Base-by-base conservation (phyloP, 768 basidiomycete genomes). In the Mrakia gelida region DNA sequence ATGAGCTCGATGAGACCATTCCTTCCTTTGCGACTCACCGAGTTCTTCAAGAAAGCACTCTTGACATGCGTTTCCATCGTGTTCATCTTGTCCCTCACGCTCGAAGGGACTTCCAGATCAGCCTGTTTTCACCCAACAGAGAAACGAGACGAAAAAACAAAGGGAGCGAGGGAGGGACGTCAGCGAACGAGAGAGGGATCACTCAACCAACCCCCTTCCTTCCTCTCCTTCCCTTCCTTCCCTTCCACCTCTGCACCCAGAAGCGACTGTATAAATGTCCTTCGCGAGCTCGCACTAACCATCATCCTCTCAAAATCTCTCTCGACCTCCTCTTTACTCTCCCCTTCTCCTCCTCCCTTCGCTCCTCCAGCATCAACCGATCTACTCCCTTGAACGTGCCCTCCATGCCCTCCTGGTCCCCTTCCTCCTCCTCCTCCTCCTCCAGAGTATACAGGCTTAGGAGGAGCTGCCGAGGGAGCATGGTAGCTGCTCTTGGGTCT, bases 1-100 rank as follows among this genome's bases (percentile, higher is more conserved):
- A 7, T 43, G 26, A 43, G 38, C 11, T n/a, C 32, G 32, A 32
- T 41, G 59, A 75, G n/a, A 59, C 11, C 41, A 16, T 30, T 32
- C 16, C 11, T 0, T 5, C 3, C 49, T 0, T 30, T 1, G 3
- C 26, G 34, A 71, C 77, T n/a, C 4, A 78, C 77, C 49, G 77
- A 78, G 38, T 78, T 78, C 32, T 38, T 61, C 21, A 78, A 41
- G 52, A 78, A 78, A 30, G 71, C 71, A n/a, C 32, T 43, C 52
- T 78, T 78, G 71, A 78, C 77, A 28, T 73, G 71, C 2, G 71
- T 56, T 16, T 78, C 77, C 77, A 78, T 78, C 59, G 77, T 78
- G 63, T 78, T 78, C 77, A 78, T 78, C 71, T 78, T 78, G 26
- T 61, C 65, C 4, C 77, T 43, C 23, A 78, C 77, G 7, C 59